Evolutionary conservation across 352 stramenopile genomes (phyloP).

Genomic region (Globisporangium sylvaticum): DNA sequence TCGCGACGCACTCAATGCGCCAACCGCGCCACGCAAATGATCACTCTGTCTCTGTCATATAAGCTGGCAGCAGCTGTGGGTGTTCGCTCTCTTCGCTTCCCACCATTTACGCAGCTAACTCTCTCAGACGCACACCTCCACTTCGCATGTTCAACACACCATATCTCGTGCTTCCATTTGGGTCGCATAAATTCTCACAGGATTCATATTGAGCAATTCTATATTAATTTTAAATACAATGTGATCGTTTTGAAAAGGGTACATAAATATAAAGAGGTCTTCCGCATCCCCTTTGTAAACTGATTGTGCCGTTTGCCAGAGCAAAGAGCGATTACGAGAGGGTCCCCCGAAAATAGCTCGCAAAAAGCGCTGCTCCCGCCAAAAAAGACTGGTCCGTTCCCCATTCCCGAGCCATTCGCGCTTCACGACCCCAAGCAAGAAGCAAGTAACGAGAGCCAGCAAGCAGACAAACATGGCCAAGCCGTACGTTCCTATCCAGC

Average conservation of each 20-base stretch:
- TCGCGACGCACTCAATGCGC: background rate
- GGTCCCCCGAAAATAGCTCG: constrained; percentile 1
- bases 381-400: constrained; percentile 8
- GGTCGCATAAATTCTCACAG: background rate
- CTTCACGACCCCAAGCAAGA: background rate
- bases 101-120: background rate
- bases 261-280: background rate
- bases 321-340: background rate
- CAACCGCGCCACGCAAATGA: background rate
- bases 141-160: background rate
- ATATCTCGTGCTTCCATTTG: background rate
- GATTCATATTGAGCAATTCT: too few relatives aligned
- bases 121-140: background rate
- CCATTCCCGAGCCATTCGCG: constrained; percentile 6
- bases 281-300: background rate
- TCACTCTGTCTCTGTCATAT: background rate
- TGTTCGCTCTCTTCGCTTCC: background rate
- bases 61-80: background rate
- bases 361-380: background rate
- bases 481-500: constrained; percentile 23
- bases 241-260: background rate
- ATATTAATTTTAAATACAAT: too few relatives aligned
- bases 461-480: constrained; percentile 20
- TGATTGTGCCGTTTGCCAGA: background rate
- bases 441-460: background rate